Conservation (phyloP, 169 alveolate species). For the Plasmodium reichenowi region DNA sequence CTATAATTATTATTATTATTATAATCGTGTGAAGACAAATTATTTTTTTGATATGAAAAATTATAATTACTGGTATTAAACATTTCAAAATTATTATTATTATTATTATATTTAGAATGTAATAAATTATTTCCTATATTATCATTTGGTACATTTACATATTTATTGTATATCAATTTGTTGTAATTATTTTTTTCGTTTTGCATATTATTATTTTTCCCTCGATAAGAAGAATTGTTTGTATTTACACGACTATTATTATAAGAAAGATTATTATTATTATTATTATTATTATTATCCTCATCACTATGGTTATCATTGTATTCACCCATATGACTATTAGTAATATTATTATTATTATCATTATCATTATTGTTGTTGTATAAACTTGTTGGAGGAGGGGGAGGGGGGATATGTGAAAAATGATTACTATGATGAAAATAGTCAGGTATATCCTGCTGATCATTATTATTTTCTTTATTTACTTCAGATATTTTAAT, state of each 20-base stretch:
- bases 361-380: neutral
- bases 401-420: slow-evolving; percentile 33
- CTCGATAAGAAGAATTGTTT: too few relatives aligned
- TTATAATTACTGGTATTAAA: too few relatives aligned
- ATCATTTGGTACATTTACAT: too few relatives aligned
- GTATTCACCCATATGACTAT: neutral
- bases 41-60: neutral
- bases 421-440: neutral
- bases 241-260: too few relatives aligned
- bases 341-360: neutral
- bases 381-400: slow-evolving; percentile 9
- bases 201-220: too few relatives aligned
- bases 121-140: too few relatives aligned
- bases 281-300: neutral
- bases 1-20: neutral
- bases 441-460: too few relatives aligned
- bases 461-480: neutral
- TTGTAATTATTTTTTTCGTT: too few relatives aligned
- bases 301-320: neutral
- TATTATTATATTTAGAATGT: too few relatives aligned
- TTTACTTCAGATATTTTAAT: neutral
- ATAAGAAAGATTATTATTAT: too few relatives aligned
- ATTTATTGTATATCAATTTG: too few relatives aligned
- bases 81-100: too few relatives aligned
- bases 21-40: neutral